phyloP scores from a whole-genome alignment of 1,284 basidiomycete genomes.

The Sutorius eximius region DNA sequence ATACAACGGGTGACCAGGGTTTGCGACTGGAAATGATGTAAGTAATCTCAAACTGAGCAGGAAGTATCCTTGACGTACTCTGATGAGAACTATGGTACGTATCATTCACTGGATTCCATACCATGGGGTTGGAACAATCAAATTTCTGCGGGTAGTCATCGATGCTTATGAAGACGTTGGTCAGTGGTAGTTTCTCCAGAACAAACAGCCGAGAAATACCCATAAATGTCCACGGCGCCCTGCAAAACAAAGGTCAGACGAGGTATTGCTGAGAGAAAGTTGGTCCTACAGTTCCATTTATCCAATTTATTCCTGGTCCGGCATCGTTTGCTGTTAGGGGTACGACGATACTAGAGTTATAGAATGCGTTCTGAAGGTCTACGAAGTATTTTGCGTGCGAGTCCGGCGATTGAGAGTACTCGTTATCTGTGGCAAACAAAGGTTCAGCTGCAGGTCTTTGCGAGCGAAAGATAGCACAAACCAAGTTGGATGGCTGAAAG shows the following conservation, averaged over 20 bases:
- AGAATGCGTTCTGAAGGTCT: conserved; percentile 59
- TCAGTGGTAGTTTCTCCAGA: not conserved
- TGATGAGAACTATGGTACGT: conserved; percentile 32
- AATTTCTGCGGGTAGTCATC: conserved; percentile 36
- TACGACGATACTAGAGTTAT: conserved; percentile 57
- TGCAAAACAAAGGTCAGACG: conserved; percentile 19
- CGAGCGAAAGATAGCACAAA: conserved; percentile 34
- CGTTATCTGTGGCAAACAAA: conserved; percentile 57
- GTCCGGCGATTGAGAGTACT: conserved; percentile 56
- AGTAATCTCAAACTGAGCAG: not conserved
- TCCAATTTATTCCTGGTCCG: conserved; percentile 57
- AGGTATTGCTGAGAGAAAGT: not conserved
- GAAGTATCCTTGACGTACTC: conserved; percentile 15
- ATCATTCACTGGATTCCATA: conserved; percentile 31
- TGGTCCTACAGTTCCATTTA: conserved; percentile 56
- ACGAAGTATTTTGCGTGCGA: conserved; percentile 63
- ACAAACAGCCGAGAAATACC: conserved; percentile 30
- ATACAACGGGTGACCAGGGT: conserved; percentile 33
- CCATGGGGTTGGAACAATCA: conserved; percentile 35
- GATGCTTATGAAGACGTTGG: conserved; percentile 20
- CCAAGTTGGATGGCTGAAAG: conserved; percentile 64
- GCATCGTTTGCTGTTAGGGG: conserved; percentile 76
- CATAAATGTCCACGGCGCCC: conserved; percentile 57
- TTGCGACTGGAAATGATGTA: conserved; percentile 20
- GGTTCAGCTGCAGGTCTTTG: not conserved